Base-by-base conservation (phyloP, 768 basidiomycete species). In the Lactarius hengduanensis region DNA sequence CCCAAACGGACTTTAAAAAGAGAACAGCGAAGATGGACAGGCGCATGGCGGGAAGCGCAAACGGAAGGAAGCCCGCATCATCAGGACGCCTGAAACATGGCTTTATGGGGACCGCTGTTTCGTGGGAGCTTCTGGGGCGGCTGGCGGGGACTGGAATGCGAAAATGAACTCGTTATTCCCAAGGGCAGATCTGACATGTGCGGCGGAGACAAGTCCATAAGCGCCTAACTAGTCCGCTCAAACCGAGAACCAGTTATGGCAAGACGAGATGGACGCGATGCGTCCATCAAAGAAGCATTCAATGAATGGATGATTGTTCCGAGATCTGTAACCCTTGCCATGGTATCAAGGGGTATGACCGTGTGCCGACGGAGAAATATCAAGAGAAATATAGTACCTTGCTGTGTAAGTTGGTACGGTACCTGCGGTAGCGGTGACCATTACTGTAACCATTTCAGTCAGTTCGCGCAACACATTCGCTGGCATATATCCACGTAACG, bases 1-100 rank as follows among this genome's bases (percentile, higher is more conserved):
- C 55, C 36, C 26, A 58, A 22, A 40, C 57, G 13, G 57, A 22
- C 36, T 58, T 58, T n/a, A 58, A 58, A 15, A 58, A 26, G 20
- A 58, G 13, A 26, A n/a, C n/a, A 15, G 18, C 36, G n/a, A 58
- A 16, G n/a, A 40, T 3, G 36, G n/a, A 26, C 11, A 58, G n/a
- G 38, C 36, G 57, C 57, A 58, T 58, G 36, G 20, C 15, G 36
- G 36, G 13, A 50, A 26, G 22, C 22, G 22, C 36, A 40, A 26
- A 26, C 8, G 26, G 13, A 22, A 40, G 32, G 6, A 58, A 58
- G 57, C 40, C 30, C 8, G 15, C 32, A 40, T 11, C 57, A 15
- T 22, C 22, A 40, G 11, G 13, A 22, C 1, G 10, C 57, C 22
- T 56, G 54, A 55, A 3, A 20, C 26, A 7, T 13, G 15, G 15